phyloP scores from a whole-genome alignment of 257 asterid genomes.

The Fraxinus cuspidata region DNA sequence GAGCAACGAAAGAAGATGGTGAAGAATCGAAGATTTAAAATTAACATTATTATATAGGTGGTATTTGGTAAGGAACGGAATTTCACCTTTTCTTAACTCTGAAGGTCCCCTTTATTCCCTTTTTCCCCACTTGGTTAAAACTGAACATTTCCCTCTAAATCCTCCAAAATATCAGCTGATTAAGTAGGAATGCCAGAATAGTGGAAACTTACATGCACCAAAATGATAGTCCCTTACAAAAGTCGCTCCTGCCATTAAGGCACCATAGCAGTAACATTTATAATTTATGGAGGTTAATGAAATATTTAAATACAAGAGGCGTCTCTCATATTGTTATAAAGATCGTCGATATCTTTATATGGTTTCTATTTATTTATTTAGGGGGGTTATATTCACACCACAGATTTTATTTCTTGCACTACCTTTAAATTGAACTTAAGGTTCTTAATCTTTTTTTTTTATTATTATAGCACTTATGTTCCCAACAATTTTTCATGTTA shows the following conservation, averaged over 20 bases:
- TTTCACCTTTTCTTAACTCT: slow-evolving; percentile 24
- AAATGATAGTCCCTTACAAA: slow-evolving; percentile 29
- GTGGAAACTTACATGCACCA: slow-evolving; percentile 31
- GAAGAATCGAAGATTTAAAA: neutral
- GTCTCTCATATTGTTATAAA: too few species aligned
- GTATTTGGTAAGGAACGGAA: slow-evolving; percentile 20
- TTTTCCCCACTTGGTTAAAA: slow-evolving; percentile 13
- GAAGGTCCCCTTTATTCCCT: neutral
- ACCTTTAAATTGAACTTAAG: too few species aligned
- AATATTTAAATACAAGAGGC: too few species aligned
- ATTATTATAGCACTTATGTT: too few species aligned
- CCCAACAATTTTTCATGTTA: too few species aligned
- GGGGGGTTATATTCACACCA: too few species aligned
- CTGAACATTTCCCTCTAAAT: neutral
- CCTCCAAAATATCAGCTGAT: neutral
- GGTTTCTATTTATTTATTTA: too few species aligned
- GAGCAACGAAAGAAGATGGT: slow-evolving; percentile 16
- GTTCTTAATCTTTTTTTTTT: too few species aligned
- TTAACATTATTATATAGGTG: neutral
- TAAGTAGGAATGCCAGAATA: slow-evolving; percentile 20
- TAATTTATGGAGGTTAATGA: neutral
- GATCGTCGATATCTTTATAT: too few species aligned
- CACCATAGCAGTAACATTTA: neutral
- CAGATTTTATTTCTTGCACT: too few species aligned
- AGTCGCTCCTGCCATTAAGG: slow-evolving; percentile 38